A percentile compares a stretch with the other conserved stretches of the same genome.
phyloP scores from a whole-genome alignment of 441 rosid genomes.

The Rhodomyrtus psidioides region DNA sequence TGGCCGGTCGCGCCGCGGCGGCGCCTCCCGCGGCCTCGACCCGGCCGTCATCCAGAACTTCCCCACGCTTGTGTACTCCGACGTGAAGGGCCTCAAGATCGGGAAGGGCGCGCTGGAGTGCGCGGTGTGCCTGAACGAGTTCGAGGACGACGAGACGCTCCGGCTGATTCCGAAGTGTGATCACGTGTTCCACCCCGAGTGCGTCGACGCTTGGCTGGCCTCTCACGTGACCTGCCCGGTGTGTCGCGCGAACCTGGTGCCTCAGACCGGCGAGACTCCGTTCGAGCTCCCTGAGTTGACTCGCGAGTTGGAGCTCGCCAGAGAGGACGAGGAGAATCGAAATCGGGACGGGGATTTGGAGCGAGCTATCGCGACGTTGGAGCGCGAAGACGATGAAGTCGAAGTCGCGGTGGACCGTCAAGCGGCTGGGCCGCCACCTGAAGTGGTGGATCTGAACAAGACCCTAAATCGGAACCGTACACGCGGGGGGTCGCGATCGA shows the following conservation, averaged over 20 bases:
- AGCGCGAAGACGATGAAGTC: neutral
- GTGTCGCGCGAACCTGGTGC: slow-evolving; percentile 5
- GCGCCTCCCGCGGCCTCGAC: neutral
- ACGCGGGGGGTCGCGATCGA: neutral
- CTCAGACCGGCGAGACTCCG: slow-evolving; percentile 1
- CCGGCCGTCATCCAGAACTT: neutral
- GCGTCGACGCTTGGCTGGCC: slow-evolving; percentile 9
- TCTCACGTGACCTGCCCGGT: slow-evolving; percentile 10
- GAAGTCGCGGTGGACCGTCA: neutral
- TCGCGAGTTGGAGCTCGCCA: neutral
- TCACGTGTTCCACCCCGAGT: slow-evolving; percentile 12
- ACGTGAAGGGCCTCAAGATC: slow-evolving; percentile 3
- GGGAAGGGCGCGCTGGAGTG: slow-evolving; percentile 10
- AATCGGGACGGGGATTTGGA: neutral
- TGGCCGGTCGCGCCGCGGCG: neutral
- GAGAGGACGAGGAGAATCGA: neutral
- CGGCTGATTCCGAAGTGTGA: slow-evolving; percentile 5
- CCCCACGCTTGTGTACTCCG: neutral
- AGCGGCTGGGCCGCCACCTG: neutral
- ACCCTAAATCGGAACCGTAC: neutral
- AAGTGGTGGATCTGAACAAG: neutral
- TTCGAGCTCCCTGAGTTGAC: neutral
- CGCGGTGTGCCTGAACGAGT: slow-evolving; percentile 12
- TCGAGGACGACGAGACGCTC: slow-evolving; percentile 8
- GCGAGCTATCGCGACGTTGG: neutral